phyloP scores from a whole-genome alignment of 306 rosid genomes.

The Citrullus amarus region DNA sequence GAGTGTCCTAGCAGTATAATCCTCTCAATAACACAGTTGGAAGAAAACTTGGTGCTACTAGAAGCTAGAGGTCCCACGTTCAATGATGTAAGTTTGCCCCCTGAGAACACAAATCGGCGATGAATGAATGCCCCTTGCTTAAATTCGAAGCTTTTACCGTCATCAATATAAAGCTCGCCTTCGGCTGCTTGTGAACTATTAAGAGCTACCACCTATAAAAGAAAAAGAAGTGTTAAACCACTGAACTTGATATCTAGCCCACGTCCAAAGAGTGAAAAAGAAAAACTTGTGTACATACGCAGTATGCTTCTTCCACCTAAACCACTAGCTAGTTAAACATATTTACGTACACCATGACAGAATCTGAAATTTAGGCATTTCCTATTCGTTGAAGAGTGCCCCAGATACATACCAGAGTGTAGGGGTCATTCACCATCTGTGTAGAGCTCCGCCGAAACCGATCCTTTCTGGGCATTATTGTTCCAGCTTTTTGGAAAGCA shows the following conservation, averaged over 20 bases:
- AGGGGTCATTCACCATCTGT: conserved; percentile 90
- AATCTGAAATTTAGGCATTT: neutral
- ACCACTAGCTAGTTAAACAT: neutral
- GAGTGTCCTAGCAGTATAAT: conserved; percentile 69
- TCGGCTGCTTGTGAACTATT: conserved; percentile 87
- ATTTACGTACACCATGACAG: neutral
- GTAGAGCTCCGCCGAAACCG: conserved; percentile 90
- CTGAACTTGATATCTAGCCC: neutral
- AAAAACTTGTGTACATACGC: neutral
- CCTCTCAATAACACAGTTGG: conserved; percentile 54
- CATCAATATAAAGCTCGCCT: conserved; percentile 83
- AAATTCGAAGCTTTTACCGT: conserved; percentile 72
- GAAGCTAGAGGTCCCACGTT: conserved; percentile 31
- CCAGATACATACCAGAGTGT: conserved; percentile 61
- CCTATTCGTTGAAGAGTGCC: neutral
- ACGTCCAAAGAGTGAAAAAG: neutral
- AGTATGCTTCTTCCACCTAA: neutral
- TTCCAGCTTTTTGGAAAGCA: conserved; percentile 85
- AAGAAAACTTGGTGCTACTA: conserved; percentile 21
- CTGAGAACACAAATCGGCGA: conserved; percentile 63
- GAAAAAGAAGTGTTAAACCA: neutral
- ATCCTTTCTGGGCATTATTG: conserved; percentile 81
- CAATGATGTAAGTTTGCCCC: conserved; percentile 54
- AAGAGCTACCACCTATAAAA: conserved; percentile 71
- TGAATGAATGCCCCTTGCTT: conserved; percentile 71